These are phyloP conservation scores for Eutypella sp. DNA, from an alignment of 2,329 filamentous ascomycete species.

Conservation along the genomic window DNA sequence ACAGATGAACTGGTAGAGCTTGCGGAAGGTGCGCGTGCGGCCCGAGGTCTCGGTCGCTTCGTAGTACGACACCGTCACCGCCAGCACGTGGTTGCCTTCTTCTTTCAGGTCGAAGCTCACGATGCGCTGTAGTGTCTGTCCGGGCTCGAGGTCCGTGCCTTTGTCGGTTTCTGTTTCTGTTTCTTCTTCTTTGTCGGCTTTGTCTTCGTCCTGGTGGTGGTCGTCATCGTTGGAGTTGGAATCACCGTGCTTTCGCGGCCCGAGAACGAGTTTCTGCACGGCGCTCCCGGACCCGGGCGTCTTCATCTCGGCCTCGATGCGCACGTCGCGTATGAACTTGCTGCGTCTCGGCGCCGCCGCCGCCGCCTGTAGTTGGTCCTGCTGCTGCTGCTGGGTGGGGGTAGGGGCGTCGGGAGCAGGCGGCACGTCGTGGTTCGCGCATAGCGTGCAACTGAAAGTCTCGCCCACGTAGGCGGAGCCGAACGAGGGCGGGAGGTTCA, in stretches of 20 bases:
- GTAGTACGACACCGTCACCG: conserved; percentile 90
- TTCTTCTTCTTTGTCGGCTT: conserved; percentile 10
- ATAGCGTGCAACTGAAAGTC: conserved; percentile 89
- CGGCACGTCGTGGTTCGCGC: conserved; percentile 80
- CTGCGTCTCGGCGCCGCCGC: background rate
- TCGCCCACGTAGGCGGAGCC: conserved; percentile 94
- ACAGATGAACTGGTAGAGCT: conserved; percentile 94
- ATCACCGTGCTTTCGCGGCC: conserved; percentile 30
- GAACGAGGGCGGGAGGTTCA: conserved; percentile 87
- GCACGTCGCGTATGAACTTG: conserved; percentile 64
- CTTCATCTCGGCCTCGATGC: conserved; percentile 91
- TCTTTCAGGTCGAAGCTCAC: conserved; percentile 86
- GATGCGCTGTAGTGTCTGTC: conserved; percentile 72
- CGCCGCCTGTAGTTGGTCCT: background rate
- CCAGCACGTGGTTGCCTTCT: conserved; percentile 88
- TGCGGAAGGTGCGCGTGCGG: conserved; percentile 80
- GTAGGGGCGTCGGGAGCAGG: conserved; percentile 10
- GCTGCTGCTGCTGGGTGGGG: background rate
- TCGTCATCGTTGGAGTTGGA: conserved; percentile 6
- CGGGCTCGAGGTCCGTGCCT: conserved; percentile 49
- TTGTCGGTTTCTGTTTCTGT: conserved; percentile 7
- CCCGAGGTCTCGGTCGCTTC: conserved; percentile 70
- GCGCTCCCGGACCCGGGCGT: conserved; percentile 58
- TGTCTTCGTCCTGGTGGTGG: conserved; percentile 7
- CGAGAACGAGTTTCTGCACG: conserved; percentile 63